Evolutionary conservation across 192 early-diverging fungal genomes (phyloP), one percentile per base, ranked within the genome.

Genomic region (Pilaira anomala): DNA sequence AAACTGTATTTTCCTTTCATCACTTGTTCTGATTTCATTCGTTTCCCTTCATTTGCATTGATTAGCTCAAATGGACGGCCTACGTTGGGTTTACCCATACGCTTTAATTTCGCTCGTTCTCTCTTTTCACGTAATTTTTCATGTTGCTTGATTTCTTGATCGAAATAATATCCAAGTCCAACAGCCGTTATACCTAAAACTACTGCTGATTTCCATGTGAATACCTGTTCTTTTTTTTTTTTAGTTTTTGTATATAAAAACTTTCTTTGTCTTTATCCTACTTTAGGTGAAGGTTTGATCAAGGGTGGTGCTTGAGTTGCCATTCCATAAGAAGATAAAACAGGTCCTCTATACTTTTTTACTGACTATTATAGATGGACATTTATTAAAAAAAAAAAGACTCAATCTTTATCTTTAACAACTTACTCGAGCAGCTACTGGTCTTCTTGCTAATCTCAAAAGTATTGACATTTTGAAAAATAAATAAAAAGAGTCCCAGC

Each of bases 51-150:
- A 46, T 90, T 87, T 9, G 64, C 65, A 70, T 99, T 86, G 4
- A 90, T 88, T 48, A 99, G 77, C 16, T 81, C 82, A 65, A 95
- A 99, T 2, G 92, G 86, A 0, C 94, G 95, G 1, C 97, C 97
- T 36, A 99, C 84, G 26, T 87, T 80, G 8, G 97, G 92, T 66
- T 90, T 95, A 26, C 97, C 97, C 24, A 77, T 28, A 4, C 70
- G 63, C 60, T 71, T 75, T 40, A 76, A 67, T 14, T 56, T 74
- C 18, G 66, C 66, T 33, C 67, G 73, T 25, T 72, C 76, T 60
- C 71, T 63, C 6, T 42, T 70, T 72, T 65, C 64, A 74, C 80
- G 74, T 56, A 78, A 80, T 57, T 68, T 33, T 7, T 65, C 62
- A 16, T 87, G 69, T 39, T 76, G 72, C 54, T 83, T 75, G 75